Evolutionary conservation across 345 rosid genomes (phyloP).

Genomic region (Turritis glabra): DNA sequence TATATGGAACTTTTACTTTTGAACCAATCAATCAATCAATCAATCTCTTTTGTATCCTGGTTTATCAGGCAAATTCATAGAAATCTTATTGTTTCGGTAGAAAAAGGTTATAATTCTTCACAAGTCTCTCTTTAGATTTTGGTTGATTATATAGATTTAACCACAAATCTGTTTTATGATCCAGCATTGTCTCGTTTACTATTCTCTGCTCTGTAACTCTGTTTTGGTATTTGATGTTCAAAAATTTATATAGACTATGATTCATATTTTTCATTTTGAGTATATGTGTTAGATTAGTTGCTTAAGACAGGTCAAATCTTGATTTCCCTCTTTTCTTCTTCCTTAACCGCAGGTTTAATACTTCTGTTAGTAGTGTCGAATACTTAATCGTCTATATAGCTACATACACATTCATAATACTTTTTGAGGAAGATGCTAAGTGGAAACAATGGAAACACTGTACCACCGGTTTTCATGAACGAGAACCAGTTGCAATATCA

Average conservation of each 20-base stretch:
- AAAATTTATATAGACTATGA: background rate
- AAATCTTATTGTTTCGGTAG: background rate
- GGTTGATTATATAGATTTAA: background rate
- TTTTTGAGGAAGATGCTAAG: slow-evolving; percentile 56
- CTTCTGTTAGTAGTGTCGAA: background rate
- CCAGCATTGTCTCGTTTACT: slow-evolving; percentile 26
- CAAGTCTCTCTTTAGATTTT: background rate
- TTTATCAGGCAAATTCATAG: background rate
- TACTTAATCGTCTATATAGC: background rate
- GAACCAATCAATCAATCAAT: background rate
- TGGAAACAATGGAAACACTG: slow-evolving; percentile 55
- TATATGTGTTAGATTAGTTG: background rate
- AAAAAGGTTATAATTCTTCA: background rate
- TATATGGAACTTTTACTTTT: slow-evolving; percentile 15
- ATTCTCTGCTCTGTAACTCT: slow-evolving; percentile 19
- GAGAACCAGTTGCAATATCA: slow-evolving; percentile 58
- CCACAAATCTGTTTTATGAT: background rate
- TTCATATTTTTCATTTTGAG: background rate
- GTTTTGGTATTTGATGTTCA: background rate
- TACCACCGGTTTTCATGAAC: slow-evolving; percentile 50
- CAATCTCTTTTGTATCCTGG: background rate
- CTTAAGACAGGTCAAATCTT: background rate
- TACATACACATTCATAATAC: background rate
- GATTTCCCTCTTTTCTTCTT: slow-evolving; percentile 17
- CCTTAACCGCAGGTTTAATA: slow-evolving; percentile 14